These are phyloP conservation scores for Penicillium sp. DNA, from an alignment of 2,329 filamentous ascomycete species.

Conservation along the genomic window DNA sequence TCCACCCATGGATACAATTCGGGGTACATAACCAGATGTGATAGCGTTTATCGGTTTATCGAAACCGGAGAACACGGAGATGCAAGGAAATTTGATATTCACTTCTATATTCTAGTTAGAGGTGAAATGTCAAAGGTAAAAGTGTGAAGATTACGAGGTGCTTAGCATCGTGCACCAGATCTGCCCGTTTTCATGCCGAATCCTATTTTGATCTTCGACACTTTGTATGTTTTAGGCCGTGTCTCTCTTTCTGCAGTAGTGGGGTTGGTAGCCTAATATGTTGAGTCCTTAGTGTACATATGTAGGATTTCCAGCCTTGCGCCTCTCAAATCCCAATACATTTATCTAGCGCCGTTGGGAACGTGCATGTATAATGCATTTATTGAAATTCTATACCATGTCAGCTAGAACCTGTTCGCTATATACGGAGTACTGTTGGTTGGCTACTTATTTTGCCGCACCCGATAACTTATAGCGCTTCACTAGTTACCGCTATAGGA, in stretches of 20 bases:
- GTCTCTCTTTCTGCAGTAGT: neutral
- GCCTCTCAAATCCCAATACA: neutral
- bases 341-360: neutral
- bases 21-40: neutral
- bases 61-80: conserved; percentile 6
- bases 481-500: conserved; percentile 3
- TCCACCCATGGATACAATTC: neutral
- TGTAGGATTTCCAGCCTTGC: neutral
- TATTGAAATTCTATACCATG: neutral
- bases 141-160: neutral
- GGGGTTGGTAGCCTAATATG: neutral
- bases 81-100: neutral
- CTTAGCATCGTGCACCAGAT: neutral
- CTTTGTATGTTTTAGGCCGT: neutral
- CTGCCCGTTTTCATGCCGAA: neutral
- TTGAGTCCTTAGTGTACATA: neutral
- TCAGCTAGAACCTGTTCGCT: neutral
- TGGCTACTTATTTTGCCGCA: neutral
- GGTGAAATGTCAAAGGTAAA: neutral
- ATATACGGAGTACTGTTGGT: neutral
- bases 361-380: neutral
- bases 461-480: neutral
- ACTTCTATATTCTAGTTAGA: neutral
- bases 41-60: neutral
- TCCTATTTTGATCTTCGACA: neutral